A percentile compares a stretch with the other conserved stretches of the same genome.
phyloP scores from a whole-genome alignment of 2,329 filamentous ascomycete species.

The Pseudogymnoascus sp. region DNA sequence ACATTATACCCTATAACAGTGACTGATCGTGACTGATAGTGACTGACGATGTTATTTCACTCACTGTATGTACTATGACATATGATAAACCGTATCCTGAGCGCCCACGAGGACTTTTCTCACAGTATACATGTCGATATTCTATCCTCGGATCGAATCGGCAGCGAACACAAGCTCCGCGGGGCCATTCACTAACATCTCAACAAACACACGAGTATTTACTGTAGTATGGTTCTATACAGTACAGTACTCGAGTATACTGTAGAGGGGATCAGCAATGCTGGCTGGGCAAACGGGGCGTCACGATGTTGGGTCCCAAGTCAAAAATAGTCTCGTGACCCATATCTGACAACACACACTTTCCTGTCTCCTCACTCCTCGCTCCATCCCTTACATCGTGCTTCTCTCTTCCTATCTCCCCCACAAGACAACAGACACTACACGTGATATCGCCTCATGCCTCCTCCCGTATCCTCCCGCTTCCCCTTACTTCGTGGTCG shows the following conservation, averaged over 20 bases:
- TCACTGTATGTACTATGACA: neutral
- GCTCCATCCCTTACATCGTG: neutral
- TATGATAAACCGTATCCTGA: neutral
- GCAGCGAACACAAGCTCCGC: neutral
- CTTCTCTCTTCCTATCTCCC: neutral
- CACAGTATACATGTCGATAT: neutral
- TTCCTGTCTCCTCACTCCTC: neutral
- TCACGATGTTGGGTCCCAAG: neutral
- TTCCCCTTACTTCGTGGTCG: neutral
- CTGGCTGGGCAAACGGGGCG: neutral
- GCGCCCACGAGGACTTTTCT: neutral
- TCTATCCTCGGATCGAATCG: neutral
- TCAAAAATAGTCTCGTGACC: neutral
- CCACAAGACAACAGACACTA: neutral
- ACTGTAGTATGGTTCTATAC: neutral
- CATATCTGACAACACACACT: neutral
- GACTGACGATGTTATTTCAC: neutral
- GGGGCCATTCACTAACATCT: neutral
- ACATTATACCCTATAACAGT: neutral
- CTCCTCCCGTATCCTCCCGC: neutral
- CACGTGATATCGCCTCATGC: neutral
- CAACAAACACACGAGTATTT: neutral
- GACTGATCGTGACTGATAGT: neutral
- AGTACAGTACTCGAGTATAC: neutral
- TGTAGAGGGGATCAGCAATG: neutral